Conservation (phyloP, 2,329 filamentous ascomycete genomes). For the Penicillium sp. region DNA sequence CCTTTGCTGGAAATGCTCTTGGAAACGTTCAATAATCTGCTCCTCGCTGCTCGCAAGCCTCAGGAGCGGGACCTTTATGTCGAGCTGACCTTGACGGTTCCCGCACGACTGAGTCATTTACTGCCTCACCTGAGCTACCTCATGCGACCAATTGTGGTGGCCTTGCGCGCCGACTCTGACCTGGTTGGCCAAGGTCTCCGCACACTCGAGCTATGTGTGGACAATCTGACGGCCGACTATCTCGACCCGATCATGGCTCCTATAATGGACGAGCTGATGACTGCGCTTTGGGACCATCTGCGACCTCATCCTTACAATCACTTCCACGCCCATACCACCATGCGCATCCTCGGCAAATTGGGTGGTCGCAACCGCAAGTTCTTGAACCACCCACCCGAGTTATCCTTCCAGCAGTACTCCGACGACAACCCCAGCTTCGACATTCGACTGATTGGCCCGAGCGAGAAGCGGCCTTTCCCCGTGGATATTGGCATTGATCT, state of each 20-base stretch:
- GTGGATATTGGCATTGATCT: constrained; percentile 83
- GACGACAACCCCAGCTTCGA: constrained; percentile 90
- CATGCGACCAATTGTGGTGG: constrained; percentile 97
- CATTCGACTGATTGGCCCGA: constrained; percentile 83
- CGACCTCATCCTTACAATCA: constrained; percentile 94
- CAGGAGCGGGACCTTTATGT: constrained; percentile 94
- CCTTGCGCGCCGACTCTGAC: constrained; percentile 85
- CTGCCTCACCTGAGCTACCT: constrained; percentile 93
- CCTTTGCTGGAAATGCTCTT: constrained; percentile 96
- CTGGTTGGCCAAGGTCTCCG: constrained; percentile 91
- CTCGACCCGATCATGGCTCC: constrained; percentile 98
- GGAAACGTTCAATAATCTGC: constrained; percentile 92
- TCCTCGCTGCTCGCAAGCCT: constrained; percentile 86
- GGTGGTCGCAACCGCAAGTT: constrained; percentile 95
- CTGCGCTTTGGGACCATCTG: constrained; percentile 92
- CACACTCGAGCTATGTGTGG: constrained; percentile 93
- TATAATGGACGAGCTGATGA: constrained; percentile 98
- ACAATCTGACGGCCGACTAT: constrained; percentile 97
- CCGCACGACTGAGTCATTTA: constrained; percentile 88
- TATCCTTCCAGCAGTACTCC: constrained; percentile 79
- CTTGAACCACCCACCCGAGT: constrained; percentile 82
- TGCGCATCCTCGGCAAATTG: constrained; percentile 94
- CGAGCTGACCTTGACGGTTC: constrained; percentile 93
- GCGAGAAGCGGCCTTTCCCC: constrained; percentile 84
- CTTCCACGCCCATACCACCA: constrained; percentile 96